A percentile compares a stretch with the other conserved stretches of the same genome.
These are phyloP conservation scores for Cornus kousa DNA, from an alignment of 148 eudicot genomes.

Conservation along the genomic window DNA sequence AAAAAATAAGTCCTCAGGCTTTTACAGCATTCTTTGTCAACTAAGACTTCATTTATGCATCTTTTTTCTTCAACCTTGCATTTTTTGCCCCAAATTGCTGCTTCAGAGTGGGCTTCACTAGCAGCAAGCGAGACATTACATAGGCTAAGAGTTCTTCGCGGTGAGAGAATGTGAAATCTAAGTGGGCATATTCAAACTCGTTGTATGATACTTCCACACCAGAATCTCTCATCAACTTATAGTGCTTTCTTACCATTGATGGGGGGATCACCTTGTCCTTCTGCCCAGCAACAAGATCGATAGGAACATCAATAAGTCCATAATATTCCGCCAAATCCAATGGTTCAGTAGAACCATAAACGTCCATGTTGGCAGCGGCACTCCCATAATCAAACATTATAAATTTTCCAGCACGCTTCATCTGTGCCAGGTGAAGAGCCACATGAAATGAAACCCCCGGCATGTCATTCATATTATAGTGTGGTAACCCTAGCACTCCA, in stretches of 20 bases:
- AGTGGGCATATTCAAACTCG: conserved; percentile 86
- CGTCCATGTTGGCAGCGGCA: conserved; percentile 52
- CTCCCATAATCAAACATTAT: conserved; percentile 90
- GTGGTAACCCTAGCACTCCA: conserved; percentile 84
- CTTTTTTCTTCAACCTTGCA: conserved; percentile 28
- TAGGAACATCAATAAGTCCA: conserved; percentile 74
- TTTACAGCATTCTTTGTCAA: background rate
- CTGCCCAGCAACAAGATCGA: conserved; percentile 85
- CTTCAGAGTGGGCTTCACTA: conserved; percentile 51
- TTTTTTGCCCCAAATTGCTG: conserved; percentile 14
- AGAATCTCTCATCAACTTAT: conserved; percentile 58
- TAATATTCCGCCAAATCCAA: conserved; percentile 70
- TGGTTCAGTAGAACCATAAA: conserved; percentile 76
- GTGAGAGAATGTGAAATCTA: conserved; percentile 94
- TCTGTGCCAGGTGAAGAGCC: conserved; percentile 88
- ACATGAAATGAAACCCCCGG: conserved; percentile 82
- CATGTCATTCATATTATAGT: conserved; percentile 98
- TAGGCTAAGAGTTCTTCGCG: conserved; percentile 87
- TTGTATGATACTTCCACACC: conserved; percentile 74
- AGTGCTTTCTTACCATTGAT: conserved; percentile 83
- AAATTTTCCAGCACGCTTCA: conserved; percentile 66
- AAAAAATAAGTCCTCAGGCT: conserved; percentile 12
- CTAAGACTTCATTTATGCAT: background rate
- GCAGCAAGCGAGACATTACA: conserved; percentile 75
- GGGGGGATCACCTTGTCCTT: conserved; percentile 87